phyloP scores from a whole-genome alignment of 306 rosid genomes.

The Calophaca sinica region DNA sequence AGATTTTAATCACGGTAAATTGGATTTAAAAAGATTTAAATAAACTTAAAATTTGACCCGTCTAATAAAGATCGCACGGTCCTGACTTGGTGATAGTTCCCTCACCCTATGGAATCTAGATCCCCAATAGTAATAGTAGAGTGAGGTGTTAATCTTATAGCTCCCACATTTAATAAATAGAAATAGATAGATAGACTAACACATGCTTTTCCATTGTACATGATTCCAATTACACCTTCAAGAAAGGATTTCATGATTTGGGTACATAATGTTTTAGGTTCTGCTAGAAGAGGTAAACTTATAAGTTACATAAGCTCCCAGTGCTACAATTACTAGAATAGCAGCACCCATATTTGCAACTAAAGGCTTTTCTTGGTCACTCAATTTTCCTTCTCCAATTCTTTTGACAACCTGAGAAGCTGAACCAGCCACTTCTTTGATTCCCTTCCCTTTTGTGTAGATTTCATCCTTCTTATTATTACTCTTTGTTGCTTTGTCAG shows the following conservation, averaged over 20 bases:
- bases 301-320: slow-evolving; percentile 61
- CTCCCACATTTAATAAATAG: too few species aligned
- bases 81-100: too few species aligned
- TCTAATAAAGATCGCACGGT: too few species aligned
- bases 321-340: slow-evolving; percentile 58
- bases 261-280: slow-evolving; percentile 31
- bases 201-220: background rate
- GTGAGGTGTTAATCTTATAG: too few species aligned
- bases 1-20: too few species aligned
- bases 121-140: too few species aligned
- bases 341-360: slow-evolving; percentile 67
- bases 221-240: slow-evolving; percentile 5
- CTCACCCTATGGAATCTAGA: too few species aligned
- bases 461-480: slow-evolving; percentile 1
- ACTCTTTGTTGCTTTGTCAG: slow-evolving; percentile 12
- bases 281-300: slow-evolving; percentile 47
- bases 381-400: slow-evolving; percentile 46
- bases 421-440: slow-evolving; percentile 40
- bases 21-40: too few species aligned
- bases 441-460: slow-evolving; percentile 43
- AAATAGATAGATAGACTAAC: too few species aligned
- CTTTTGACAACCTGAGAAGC: slow-evolving; percentile 43
- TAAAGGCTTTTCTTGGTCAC: slow-evolving; percentile 55
- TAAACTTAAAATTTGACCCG: too few species aligned
- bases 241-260: background rate